Evolutionary conservation across 768 basidiomycete genomes (phyloP).

Genomic region (Rhodosporidiobolus sp.): DNA sequence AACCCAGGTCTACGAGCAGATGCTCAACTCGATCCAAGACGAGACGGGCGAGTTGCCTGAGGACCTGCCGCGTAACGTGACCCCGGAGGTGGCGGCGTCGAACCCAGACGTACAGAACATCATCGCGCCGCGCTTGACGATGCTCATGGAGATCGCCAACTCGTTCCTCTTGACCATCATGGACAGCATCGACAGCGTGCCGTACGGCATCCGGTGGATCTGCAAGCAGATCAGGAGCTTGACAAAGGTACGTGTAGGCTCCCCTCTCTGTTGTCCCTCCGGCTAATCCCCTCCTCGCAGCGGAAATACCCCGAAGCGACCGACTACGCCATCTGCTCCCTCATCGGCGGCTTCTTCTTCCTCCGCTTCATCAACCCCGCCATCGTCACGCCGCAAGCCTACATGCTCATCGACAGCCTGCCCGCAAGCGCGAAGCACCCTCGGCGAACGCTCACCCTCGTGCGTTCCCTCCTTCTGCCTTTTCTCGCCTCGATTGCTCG

Average conservation of each 20-base stretch:
- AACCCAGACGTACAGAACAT: slow-evolving; percentile 96
- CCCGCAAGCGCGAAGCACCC: slow-evolving; percentile 85
- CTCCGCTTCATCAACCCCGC: slow-evolving; percentile 99
- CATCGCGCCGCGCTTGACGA: slow-evolving; percentile 91
- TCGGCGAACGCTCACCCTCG: slow-evolving; percentile 87
- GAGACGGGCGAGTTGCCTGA: slow-evolving; percentile 88
- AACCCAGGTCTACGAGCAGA: slow-evolving; percentile 91
- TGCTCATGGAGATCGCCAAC: slow-evolving; percentile 99
- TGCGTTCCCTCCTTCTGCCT: slow-evolving; percentile 41
- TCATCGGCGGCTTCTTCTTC: slow-evolving; percentile 99
- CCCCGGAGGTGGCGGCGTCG: slow-evolving; percentile 89
- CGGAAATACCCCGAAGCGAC: slow-evolving; percentile 98
- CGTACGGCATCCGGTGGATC: slow-evolving; percentile 99
- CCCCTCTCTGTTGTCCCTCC: slow-evolving; percentile 43
- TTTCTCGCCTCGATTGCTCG: background rate
- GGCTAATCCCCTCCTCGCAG: slow-evolving; percentile 52
- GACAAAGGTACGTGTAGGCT: slow-evolving; percentile 65
- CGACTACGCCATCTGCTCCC: slow-evolving; percentile 95
- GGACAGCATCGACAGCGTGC: slow-evolving; percentile 95
- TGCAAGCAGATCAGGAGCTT: slow-evolving; percentile 98
- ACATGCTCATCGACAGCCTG: slow-evolving; percentile 97
- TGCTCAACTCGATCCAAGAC: slow-evolving; percentile 98
- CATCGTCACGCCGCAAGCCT: slow-evolving; percentile 97
- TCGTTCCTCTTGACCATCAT: slow-evolving; percentile 96
- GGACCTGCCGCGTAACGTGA: slow-evolving; percentile 85